Evolutionary conservation across 1,284 basidiomycete genomes (phyloP).

Genomic region (Heliocybe sulcata): DNA sequence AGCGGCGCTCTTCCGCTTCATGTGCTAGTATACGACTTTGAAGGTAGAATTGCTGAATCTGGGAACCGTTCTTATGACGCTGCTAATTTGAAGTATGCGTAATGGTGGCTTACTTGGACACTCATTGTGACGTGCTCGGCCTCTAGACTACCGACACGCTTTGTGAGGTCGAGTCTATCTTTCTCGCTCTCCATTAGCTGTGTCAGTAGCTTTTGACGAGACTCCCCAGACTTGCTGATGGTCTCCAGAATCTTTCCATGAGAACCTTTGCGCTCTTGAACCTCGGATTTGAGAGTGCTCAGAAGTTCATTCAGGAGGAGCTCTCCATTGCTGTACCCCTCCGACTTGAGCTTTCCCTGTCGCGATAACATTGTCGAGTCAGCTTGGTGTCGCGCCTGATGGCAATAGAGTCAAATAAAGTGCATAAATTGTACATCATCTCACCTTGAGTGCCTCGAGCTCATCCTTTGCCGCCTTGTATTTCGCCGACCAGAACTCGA

Average conservation of each 20-base stretch:
- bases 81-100: neutral
- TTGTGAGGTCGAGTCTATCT: conserved; percentile 4
- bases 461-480: conserved; percentile 10
- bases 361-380: too few relatives aligned
- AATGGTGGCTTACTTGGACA: neutral
- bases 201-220: neutral
- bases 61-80: neutral
- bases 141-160: conserved; percentile 2
- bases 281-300: neutral
- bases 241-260: neutral
- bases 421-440: neutral
- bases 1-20: conserved; percentile 13
- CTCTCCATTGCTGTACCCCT: neutral
- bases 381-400: too few relatives aligned
- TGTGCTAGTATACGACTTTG: conserved; percentile 12
- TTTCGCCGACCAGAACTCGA: conserved; percentile 12
- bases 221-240: too few relatives aligned
- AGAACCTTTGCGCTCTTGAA: neutral
- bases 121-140: conserved; percentile 3
- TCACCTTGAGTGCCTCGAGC: conserved; percentile 10
- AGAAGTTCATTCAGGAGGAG: neutral
- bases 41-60: conserved; percentile 8
- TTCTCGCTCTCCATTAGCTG: neutral
- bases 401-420: neutral
- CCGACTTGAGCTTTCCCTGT: neutral